Percentiles rank a stretch among this genome's conserved stretches.
Evolutionary conservation across 1,284 basidiomycete species (phyloP).

Genomic region (Pyrrhoderma noxium): DNA sequence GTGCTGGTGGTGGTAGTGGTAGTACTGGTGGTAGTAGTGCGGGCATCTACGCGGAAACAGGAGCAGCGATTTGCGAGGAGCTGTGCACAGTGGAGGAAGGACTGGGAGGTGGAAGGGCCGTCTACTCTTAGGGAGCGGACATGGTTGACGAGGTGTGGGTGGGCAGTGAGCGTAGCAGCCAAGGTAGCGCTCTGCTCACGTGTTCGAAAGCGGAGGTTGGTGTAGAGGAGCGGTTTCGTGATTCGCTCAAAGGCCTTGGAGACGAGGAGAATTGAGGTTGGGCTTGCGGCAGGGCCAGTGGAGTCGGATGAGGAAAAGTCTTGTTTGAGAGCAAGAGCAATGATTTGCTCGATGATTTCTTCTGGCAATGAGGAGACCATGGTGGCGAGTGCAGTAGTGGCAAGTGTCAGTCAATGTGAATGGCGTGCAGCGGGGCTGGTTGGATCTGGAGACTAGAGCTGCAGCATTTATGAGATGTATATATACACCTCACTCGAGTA

Average conservation of each 20-base stretch:
- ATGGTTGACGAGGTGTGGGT: conserved; percentile 31
- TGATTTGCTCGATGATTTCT: conserved; percentile 48
- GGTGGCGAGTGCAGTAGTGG: too few species aligned
- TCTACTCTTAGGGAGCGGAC: conserved; percentile 35
- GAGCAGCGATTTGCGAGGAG: neutral
- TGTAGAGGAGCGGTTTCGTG: conserved; percentile 44
- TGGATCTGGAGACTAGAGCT: too few species aligned
- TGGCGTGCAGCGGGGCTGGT: too few species aligned
- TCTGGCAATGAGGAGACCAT: conserved; percentile 34
- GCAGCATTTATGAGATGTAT: too few species aligned
- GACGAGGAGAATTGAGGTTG: conserved; percentile 39
- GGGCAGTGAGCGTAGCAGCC: conserved; percentile 30
- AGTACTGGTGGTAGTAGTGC: too few species aligned
- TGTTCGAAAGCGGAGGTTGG: conserved; percentile 36
- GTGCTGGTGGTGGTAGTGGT: too few species aligned
- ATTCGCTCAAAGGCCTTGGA: conserved; percentile 45
- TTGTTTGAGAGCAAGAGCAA: conserved; percentile 33
- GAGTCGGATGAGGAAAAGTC: too few species aligned
- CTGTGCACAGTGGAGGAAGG: conserved; percentile 28
- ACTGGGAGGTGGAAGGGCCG: conserved; percentile 27
- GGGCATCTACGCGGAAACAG: too few species aligned
- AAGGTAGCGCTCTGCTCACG: conserved; percentile 33
- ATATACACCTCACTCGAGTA: too few species aligned
- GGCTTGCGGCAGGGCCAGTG: conserved; percentile 18
- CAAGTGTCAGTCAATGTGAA: too few species aligned